Evolutionary conservation across 2,329 filamentous ascomycete genomes (phyloP).

Genomic region (Paecilomyces dactylethromorphus): DNA sequence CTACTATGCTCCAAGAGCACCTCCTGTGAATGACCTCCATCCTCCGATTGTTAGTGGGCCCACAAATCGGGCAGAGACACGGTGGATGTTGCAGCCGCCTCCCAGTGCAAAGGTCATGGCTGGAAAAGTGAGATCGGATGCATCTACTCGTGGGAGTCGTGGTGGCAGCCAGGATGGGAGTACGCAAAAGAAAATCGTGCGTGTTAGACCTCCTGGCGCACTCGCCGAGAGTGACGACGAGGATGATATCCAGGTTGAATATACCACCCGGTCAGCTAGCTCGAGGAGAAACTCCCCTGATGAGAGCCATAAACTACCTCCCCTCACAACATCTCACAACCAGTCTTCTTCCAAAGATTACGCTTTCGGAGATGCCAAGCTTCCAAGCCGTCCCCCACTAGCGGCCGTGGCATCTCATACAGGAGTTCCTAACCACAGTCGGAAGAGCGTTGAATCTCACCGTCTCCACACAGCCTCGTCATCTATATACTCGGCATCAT

Average conservation of each 20-base stretch:
- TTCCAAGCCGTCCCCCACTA: slow-evolving; percentile 2
- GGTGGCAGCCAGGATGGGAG: slow-evolving; percentile 11
- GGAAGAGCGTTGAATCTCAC: neutral
- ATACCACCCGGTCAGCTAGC: neutral
- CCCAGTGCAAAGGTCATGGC: slow-evolving; percentile 89
- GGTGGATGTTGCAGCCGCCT: slow-evolving; percentile 90
- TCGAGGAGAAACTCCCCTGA: slow-evolving; percentile 1
- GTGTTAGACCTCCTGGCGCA: slow-evolving; percentile 3
- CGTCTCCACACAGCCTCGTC: neutral
- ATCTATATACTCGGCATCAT: slow-evolving; percentile 3
- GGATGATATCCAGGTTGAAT: slow-evolving; percentile 1
- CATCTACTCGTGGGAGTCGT: slow-evolving; percentile 15
- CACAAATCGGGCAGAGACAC: slow-evolving; percentile 61
- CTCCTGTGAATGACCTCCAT: slow-evolving; percentile 78
- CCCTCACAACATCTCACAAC: slow-evolving; percentile 1
- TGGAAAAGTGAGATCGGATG: slow-evolving; percentile 56
- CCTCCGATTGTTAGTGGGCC: slow-evolving; percentile 76
- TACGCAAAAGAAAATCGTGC: slow-evolving; percentile 5
- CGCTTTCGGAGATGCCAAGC: neutral
- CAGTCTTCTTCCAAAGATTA: neutral
- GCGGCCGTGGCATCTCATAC: slow-evolving; percentile 1
- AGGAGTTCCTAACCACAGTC: neutral
- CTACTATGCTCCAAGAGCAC: slow-evolving; percentile 58
- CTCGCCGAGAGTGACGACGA: slow-evolving; percentile 4
- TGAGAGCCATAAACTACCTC: slow-evolving; percentile 1